Evolutionary conservation across 164 flowering plant species (phyloP), one percentile per base, ranked within the genome.

Genomic region (Nelumbo lutea): DNA sequence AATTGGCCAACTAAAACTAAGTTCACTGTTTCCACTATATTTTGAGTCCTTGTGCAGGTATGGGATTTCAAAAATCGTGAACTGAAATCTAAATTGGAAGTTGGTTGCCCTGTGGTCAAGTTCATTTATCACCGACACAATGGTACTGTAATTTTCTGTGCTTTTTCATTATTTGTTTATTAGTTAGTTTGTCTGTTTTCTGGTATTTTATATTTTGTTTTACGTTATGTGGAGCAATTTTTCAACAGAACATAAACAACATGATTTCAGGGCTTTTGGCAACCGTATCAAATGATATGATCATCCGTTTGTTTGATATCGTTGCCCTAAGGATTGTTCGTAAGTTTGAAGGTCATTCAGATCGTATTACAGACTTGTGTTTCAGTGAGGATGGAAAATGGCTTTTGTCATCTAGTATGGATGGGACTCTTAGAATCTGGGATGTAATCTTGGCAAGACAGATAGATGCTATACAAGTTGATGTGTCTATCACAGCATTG

Each of bases 351-450:
- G 99, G 99, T 60, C 98, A 93, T 72, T 75, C 85, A 42, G 99
- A 96, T 66, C 90, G 98, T n/a, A 70, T 96, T 62, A 96, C 99
- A 48, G 99, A 96, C 70, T 53, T 91, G 77, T 93, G 98, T 76
- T 96, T 93, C 73, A 93, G 98, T 73, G 96, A 93, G 78, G 99
- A 96, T 82, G 99, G 99, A 9, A 96, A 93, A 75, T 93, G 98
- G 99, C 86, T 96, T 73, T 68, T 96, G 75, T 88, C 98, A 64
- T 85, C 97, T 39, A 90, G 99, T 76, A 93, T 96, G 98, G 99
- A 96, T 76, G 98, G 97, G 69, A 96, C 78, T 68, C 88, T 96
- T 64, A 85, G 99, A 76, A 82, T 96, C 38, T 96, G 99, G 99
- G 98, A 96, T 85, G 88, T 96, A 42, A 87, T 93, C 40, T 76